Evolutionary conservation across 2,329 filamentous ascomycete genomes (phyloP), one percentile per base, ranked within the genome.

Genomic region (Calycina herbarum): DNA sequence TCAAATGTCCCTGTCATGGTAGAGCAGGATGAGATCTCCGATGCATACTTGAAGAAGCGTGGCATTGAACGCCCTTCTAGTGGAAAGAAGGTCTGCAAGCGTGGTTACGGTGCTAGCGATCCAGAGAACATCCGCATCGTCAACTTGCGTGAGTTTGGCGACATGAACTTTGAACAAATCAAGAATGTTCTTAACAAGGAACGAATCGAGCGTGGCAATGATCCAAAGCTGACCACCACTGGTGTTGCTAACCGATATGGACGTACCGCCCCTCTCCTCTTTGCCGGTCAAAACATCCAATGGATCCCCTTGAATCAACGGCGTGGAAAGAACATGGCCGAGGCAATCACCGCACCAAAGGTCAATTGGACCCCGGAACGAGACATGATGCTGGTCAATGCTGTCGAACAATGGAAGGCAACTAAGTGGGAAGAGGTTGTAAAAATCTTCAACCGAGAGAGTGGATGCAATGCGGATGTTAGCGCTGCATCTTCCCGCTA

Each of bases 91-190:
- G 38, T 64, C 31, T 57, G 29, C 33, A 58, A 51, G 20, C 66
- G 74, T 38, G 72, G 68, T 38, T 72, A 70, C 42, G 75, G 74
- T 8, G 73, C 71, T 0, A 75, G 70, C 27, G 74, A 76, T 38
- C 75, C 75, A 0, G 74, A 75, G 51, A 76, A 76, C 20, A 69
- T 76, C 11, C 57, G 27, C 1, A 76, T 76, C 45, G 72, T 76
- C 63, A 71, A 76, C 17, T 48, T 74, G 62, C 68, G 70, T 17
- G 75, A 76, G 24, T 66, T 64, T 4, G 57, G 68, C 2, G 58
- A 59, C 11, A 27, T 67, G 31, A 48, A 54, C 4, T 76, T 73
- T 20, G n/a, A 33, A 0, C 61, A 74, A 1, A 74, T 76, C 35
- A 68, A 64, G 0, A 61, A 71, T 0, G 24, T 15, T 0, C 59